These are phyloP conservation scores for Candida ortonii DNA, from an alignment of 805 yeast species.

Conservation along the genomic window DNA sequence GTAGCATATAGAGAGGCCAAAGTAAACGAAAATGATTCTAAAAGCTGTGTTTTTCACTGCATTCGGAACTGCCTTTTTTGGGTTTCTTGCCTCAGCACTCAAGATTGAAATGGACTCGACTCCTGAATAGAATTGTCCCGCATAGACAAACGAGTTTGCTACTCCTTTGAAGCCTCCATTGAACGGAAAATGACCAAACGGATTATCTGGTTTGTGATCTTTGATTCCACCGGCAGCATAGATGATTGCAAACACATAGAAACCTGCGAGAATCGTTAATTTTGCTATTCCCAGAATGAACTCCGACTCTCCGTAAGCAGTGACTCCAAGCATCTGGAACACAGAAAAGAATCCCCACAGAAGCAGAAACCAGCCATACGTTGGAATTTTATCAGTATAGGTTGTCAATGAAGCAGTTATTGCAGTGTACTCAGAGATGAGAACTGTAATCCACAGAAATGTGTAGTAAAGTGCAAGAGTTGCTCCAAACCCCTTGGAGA, in stretches of 20 bases:
- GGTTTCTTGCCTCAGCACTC: slow-evolving; percentile 57
- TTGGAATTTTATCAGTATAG: slow-evolving; percentile 52
- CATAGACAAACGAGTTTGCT: slow-evolving; percentile 53
- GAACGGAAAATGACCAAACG: slow-evolving; percentile 34
- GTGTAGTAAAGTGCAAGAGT: slow-evolving; percentile 52
- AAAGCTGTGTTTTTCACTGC: slow-evolving; percentile 54
- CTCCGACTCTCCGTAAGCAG: slow-evolving; percentile 56
- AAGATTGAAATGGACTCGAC: slow-evolving; percentile 55
- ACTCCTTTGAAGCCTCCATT: slow-evolving; percentile 51
- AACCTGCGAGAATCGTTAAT: slow-evolving; percentile 44
- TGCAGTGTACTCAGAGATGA: slow-evolving; percentile 54
- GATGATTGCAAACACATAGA: slow-evolving; percentile 47
- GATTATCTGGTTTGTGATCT: slow-evolving; percentile 32
- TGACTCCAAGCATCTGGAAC: slow-evolving; percentile 50
- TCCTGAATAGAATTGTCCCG: slow-evolving; percentile 59
- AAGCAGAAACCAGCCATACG: slow-evolving; percentile 53
- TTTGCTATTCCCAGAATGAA: slow-evolving; percentile 51
- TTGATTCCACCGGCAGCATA: slow-evolving; percentile 42
- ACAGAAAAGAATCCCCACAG: slow-evolving; percentile 50
- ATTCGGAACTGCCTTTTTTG: slow-evolving; percentile 49
- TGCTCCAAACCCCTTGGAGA: slow-evolving; percentile 57
- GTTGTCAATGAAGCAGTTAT: slow-evolving; percentile 47
- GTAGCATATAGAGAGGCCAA: slow-evolving; percentile 50
- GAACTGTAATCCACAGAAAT: slow-evolving; percentile 54
- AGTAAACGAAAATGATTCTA: slow-evolving; percentile 51